Conservation (phyloP, 768 basidiomycete genomes). For the Daedalea quercina region DNA sequence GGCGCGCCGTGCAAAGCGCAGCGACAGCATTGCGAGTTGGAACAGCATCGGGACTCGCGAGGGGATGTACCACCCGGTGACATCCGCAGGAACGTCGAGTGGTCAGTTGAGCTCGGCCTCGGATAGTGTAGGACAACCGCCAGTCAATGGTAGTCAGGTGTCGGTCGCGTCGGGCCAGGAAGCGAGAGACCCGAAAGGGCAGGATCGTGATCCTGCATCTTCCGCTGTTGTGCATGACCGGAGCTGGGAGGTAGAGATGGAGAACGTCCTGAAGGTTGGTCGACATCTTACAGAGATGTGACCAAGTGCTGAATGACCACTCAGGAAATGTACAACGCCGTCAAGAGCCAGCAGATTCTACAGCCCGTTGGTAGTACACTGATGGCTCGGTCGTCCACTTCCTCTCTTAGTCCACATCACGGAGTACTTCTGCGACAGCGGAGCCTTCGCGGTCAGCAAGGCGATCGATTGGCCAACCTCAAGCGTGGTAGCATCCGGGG, state of each 20-base stretch:
- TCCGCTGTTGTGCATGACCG: constrained; percentile 47
- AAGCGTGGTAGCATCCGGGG: constrained; percentile 94
- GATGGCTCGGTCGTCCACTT: constrained; percentile 39
- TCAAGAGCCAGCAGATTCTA: constrained; percentile 87
- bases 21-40: constrained; percentile 82
- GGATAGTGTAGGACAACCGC: constrained; percentile 24
- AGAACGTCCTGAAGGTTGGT: constrained; percentile 69
- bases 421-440: constrained; percentile 53
- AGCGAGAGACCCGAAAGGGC: constrained; percentile 20
- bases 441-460: constrained; percentile 55
- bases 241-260: constrained; percentile 84
- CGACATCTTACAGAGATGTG: no score
- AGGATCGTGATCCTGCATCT: constrained; percentile 1
- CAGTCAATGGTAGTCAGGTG: constrained; percentile 54
- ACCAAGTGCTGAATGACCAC: not conserved
- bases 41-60: constrained; percentile 45
- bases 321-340: constrained; percentile 91
- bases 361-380: constrained; percentile 58
- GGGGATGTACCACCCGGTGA: not conserved
- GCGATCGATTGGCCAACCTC: constrained; percentile 66
- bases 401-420: constrained; percentile 47
- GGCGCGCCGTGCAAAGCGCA: constrained; percentile 56
- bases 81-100: constrained; percentile 12
- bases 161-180: constrained; percentile 46
- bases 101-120: constrained; percentile 21